Evolutionary conservation across 2,329 filamentous ascomycete species (phyloP).

Genomic region (Stagonosporopsis cucurbitacearum): DNA sequence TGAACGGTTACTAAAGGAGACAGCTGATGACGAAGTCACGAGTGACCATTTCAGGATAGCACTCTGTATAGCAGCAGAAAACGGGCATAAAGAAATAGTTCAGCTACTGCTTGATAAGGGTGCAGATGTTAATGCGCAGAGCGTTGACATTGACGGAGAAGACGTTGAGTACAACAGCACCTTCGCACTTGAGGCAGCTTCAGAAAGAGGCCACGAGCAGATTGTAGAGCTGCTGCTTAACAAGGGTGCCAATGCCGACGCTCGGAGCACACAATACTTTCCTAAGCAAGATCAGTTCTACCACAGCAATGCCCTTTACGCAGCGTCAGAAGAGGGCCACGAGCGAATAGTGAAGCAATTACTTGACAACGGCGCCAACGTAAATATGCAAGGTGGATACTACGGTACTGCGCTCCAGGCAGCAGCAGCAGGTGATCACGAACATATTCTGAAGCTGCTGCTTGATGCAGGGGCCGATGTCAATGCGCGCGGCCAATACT

Average conservation of each 20-base stretch:
- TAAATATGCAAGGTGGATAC: neutral
- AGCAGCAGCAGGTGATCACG: neutral
- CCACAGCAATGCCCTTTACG: neutral
- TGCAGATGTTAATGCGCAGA: neutral
- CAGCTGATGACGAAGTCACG: slow-evolving; percentile 1
- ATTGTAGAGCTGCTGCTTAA: neutral
- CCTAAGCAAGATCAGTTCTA: neutral
- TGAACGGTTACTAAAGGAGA: neutral
- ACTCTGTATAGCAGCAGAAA: slow-evolving; percentile 3
- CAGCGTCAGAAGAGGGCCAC: neutral
- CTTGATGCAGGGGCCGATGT: neutral
- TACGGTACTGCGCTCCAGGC: neutral
- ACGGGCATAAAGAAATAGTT: slow-evolving; percentile 15
- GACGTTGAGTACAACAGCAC: neutral
- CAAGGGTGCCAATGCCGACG: no score
- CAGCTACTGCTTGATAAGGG: slow-evolving; percentile 7
- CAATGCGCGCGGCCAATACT: neutral
- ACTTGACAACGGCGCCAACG: neutral
- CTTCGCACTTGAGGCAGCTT: neutral
- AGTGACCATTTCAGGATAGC: neutral
- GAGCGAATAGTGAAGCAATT: neutral
- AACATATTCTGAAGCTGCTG: neutral
- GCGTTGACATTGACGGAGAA: neutral
- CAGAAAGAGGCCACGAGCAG: neutral
- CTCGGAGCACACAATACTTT: neutral